Evolutionary conservation across 768 basidiomycete species (phyloP), one percentile per base, ranked within the genome.

Genomic region (Amanita polypyramis): DNA sequence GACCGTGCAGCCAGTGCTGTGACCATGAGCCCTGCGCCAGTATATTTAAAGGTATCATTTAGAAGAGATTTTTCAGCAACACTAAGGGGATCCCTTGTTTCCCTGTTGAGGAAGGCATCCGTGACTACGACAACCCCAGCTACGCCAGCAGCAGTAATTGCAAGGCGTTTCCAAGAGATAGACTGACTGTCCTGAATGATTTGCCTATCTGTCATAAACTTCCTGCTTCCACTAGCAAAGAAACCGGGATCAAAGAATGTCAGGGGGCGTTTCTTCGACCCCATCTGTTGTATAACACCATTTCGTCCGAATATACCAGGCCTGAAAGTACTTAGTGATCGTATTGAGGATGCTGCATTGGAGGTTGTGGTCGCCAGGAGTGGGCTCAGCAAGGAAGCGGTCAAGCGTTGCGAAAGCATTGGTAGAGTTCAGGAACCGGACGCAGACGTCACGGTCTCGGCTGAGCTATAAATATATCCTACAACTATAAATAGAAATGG

Each of bases 1-100:
- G 77, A 66, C n/a, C 85, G 77, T 2, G 91, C 91, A n/a, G 78
- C 79, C 11, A 82, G 60, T 0, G 90, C 89, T 1, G 87, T 90
- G 30, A 91, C 62, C 2, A 70, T 70, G 20, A 94, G 76, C 1
- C 90, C 91, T 40, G 74, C 84, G 9, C 84, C 90, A 5, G 89
- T 88, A 56, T 90, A 93, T 58, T 77, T 80, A 72, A 90, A 92
- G 48, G 75, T 82, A 33, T 82, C 79, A 55, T 92, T 77, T 3
- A 92, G 69, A 57, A 85, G 77, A 9, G 75, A 75, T 49, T 72
- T 79, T 62, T 92, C 88, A 0, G 71, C 69, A 0, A 61, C 47
- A 33, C 78, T 75, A 21, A 90, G 69, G 3, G 75, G 65, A 37
- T 84, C 86, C 34, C 85, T 72, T 0, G 85, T 90, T 53, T 90